These are phyloP conservation scores for Leccinellum rugosiceps DNA, from an alignment of 768 basidiomycete species.

Conservation along the genomic window DNA sequence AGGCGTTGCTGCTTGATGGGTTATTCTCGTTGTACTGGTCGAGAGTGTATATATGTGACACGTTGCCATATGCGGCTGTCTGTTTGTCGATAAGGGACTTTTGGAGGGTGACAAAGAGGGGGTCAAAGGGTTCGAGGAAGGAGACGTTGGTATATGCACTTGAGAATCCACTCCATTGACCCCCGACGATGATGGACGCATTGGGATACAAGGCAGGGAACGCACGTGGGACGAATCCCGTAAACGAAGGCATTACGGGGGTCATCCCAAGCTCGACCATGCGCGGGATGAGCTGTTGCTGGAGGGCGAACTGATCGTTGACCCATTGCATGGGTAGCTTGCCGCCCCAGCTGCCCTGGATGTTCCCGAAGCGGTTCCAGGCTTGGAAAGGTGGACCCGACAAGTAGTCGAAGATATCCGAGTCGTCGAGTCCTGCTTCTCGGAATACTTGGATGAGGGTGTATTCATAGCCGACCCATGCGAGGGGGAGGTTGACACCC, in stretches of 20 bases:
- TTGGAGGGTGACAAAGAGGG: conserved; percentile 36
- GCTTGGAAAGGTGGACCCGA: conserved; percentile 30
- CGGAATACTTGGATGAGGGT: conserved; percentile 35
- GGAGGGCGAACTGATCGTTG: conserved; percentile 31
- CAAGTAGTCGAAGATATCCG: conserved; percentile 34
- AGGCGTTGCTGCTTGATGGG: conserved; percentile 32
- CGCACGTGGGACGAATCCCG: conserved; percentile 39
- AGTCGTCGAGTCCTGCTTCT: conserved; percentile 36
- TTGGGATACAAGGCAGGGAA: conserved; percentile 8
- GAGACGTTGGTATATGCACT: conserved; percentile 33
- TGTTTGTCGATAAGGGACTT: conserved; percentile 32
- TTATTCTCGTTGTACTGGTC: conserved; percentile 21
- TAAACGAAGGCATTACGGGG: conserved; percentile 40
- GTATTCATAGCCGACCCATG: conserved; percentile 42
- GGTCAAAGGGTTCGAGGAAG: conserved; percentile 20
- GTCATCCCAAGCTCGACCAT: conserved; percentile 29
- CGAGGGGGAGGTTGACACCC: conserved; percentile 41
- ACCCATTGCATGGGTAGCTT: conserved; percentile 27
- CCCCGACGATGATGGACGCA: conserved; percentile 16
- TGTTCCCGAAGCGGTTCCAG: conserved; percentile 41
- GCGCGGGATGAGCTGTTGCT: conserved; percentile 33
- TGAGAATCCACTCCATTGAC: conserved; percentile 36
- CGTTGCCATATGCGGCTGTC: conserved; percentile 33
- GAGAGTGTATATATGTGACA: conserved; percentile 42
- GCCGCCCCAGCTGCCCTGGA: conserved; percentile 40